Conservation (phyloP, 1,139 yeast genomes). For the Pichia sp. region DNA sequence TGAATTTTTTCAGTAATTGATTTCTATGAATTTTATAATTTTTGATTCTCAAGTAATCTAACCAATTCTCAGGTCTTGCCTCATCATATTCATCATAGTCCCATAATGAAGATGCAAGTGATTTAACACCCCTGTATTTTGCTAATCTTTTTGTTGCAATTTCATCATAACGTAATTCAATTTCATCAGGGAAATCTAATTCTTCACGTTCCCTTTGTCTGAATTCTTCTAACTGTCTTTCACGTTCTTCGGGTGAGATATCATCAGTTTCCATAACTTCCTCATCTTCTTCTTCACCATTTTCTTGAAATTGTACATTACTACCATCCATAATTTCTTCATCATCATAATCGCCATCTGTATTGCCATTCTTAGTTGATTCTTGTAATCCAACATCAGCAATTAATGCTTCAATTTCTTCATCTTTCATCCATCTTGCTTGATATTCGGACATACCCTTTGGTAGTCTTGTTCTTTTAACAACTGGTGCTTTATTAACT, state of each 20-base stretch:
- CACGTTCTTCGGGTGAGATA: slow-evolving; percentile 76
- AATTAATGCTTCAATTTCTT: slow-evolving; percentile 39
- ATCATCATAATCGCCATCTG: slow-evolving; percentile 36
- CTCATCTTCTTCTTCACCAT: slow-evolving; percentile 32
- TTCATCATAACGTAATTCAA: slow-evolving; percentile 72
- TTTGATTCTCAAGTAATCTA: slow-evolving; percentile 61
- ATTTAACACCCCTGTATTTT: slow-evolving; percentile 82
- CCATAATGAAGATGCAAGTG: slow-evolving; percentile 78
- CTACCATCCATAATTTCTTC: slow-evolving; percentile 32
- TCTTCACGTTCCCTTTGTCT: slow-evolving; percentile 74
- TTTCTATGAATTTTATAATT: slow-evolving; percentile 76
- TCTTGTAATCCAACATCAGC: slow-evolving; percentile 48
- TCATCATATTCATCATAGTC: slow-evolving; percentile 77
- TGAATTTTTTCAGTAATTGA: slow-evolving; percentile 57
- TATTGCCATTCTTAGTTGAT: slow-evolving; percentile 36
- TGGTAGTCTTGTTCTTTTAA: slow-evolving; percentile 49
- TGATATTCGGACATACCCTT: slow-evolving; percentile 91
- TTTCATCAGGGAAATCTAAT: slow-evolving; percentile 90
- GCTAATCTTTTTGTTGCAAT: slow-evolving; percentile 68
- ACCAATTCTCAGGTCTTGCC: slow-evolving; percentile 69
- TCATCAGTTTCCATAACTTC: slow-evolving; percentile 34
- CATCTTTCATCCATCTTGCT: slow-evolving; percentile 83
- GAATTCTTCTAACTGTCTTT: slow-evolving; percentile 62
- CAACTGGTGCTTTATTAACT: slow-evolving; percentile 31
- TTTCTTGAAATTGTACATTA: too few relatives aligned